phyloP scores from a whole-genome alignment of 2,329 filamentous ascomycete genomes.

The Arthroderma sp. region DNA sequence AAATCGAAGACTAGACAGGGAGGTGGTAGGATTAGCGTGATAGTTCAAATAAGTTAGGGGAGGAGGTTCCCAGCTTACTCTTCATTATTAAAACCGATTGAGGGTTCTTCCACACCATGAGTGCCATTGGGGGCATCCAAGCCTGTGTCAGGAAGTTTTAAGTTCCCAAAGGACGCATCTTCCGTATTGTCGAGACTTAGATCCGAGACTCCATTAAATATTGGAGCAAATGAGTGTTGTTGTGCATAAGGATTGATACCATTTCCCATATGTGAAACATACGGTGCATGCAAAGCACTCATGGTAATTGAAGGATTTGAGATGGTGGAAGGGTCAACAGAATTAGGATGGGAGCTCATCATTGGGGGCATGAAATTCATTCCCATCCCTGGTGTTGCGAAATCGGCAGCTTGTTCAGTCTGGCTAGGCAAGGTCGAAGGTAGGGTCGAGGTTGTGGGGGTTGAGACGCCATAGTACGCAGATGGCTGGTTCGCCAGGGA shows the following conservation, averaged over 20 bases:
- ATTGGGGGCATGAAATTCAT: constrained; percentile 41
- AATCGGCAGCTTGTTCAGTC: constrained; percentile 62
- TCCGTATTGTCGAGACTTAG: not conserved
- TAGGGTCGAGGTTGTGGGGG: constrained; percentile 27
- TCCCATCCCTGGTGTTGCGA: constrained; percentile 68
- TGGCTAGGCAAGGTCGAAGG: constrained; percentile 44
- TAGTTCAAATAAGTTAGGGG: constrained; percentile 12
- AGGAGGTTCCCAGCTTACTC: not conserved
- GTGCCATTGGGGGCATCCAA: too few relatives aligned
- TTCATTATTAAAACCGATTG: not conserved
- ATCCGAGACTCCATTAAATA: not conserved
- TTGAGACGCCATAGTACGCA: constrained; percentile 73
- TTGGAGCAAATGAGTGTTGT: not conserved
- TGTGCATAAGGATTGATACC: not conserved
- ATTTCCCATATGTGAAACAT: not conserved
- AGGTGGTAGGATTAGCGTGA: constrained; percentile 14
- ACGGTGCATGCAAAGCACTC: not conserved
- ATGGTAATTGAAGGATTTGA: constrained; percentile 1
- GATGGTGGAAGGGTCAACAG: not conserved
- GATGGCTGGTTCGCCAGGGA: constrained; percentile 66
- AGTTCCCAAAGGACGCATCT: too few relatives aligned
- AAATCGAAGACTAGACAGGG: constrained; percentile 43
- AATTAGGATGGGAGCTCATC: not conserved
- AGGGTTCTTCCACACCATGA: too few relatives aligned
- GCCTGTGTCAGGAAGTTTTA: too few relatives aligned